These are phyloP conservation scores for Olyra latifolia DNA, from an alignment of 176 grass and related monocot species.

Conservation along the genomic window DNA sequence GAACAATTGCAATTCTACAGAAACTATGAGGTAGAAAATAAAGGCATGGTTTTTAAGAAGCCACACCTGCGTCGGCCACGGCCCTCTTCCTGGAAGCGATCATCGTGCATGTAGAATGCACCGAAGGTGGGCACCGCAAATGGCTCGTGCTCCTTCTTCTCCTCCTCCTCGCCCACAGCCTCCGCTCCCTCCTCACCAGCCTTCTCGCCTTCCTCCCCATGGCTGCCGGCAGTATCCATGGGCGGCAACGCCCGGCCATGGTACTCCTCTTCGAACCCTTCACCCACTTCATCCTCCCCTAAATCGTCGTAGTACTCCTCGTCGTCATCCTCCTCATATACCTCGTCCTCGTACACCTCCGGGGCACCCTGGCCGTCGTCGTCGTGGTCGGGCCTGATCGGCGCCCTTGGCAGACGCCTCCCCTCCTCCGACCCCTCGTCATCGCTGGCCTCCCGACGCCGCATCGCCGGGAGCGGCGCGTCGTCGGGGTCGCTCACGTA, in stretches of 20 bases:
- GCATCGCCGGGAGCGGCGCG: constrained; percentile 65
- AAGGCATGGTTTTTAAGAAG: not conserved
- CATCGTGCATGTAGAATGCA: constrained; percentile 99
- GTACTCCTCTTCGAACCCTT: constrained; percentile 41
- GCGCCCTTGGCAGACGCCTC: constrained; percentile 31
- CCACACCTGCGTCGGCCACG: constrained; percentile 74
- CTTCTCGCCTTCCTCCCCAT: constrained; percentile 33
- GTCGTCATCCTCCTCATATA: constrained; percentile 47
- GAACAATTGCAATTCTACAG: not conserved
- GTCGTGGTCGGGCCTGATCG: constrained; percentile 65
- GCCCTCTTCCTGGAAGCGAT: constrained; percentile 80
- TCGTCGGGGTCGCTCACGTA: constrained; percentile 95
- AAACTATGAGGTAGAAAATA: not conserved
- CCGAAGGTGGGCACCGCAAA: constrained; percentile 87
- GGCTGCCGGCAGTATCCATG: constrained; percentile 20
- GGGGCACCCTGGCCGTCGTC: constrained; percentile 76
- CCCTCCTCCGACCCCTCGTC: constrained; percentile 78
- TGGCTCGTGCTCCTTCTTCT: constrained; percentile 90
- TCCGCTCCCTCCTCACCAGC: constrained; percentile 31
- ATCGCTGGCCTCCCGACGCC: constrained; percentile 83
- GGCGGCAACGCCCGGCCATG: constrained; percentile 18
- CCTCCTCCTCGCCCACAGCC: constrained; percentile 6
- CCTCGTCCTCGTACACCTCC: constrained; percentile 68
- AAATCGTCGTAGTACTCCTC: constrained; percentile 52
- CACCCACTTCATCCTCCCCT: constrained; percentile 40